These are phyloP conservation scores for Polygonum maritimum DNA, from an alignment of 148 eudicot species.

Conservation along the genomic window DNA sequence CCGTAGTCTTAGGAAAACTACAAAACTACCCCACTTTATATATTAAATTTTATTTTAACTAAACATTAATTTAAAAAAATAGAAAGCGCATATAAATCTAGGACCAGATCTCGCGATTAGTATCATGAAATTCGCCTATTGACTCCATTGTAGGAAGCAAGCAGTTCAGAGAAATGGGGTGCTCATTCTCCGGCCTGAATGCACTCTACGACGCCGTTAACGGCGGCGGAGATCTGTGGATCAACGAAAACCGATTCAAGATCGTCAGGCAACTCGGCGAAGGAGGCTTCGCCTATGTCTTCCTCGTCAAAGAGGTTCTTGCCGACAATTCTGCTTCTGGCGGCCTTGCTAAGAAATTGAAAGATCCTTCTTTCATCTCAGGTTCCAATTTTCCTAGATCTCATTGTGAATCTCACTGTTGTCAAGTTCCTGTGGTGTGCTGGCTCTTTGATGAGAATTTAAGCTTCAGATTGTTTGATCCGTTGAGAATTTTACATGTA, in stretches of 20 bases:
- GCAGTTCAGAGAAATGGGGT: conserved; percentile 48
- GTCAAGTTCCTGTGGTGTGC: background rate
- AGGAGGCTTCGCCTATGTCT: conserved; percentile 91
- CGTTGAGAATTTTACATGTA: background rate
- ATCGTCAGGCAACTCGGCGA: conserved; percentile 80
- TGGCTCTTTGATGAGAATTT: background rate
- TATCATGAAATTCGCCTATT: background rate
- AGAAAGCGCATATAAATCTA: background rate
- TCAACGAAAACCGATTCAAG: conserved; percentile 82
- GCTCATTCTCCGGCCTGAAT: conserved; percentile 88
- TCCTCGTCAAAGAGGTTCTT: conserved; percentile 76
- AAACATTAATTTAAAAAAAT: no score
- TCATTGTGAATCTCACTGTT: background rate
- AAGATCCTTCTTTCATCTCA: conserved; percentile 73
- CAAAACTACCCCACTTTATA: no score
- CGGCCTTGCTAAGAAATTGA: conserved; percentile 55
- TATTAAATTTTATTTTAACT: no score
- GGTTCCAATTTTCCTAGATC: conserved; percentile 23
- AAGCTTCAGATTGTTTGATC: background rate
- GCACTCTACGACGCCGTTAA: conserved; percentile 82
- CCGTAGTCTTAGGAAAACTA: no score
- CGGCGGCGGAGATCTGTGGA: conserved; percentile 95
- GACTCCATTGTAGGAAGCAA: conserved; percentile 4
- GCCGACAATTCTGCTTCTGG: conserved; percentile 42
- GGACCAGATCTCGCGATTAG: conserved; percentile 1